These are phyloP conservation scores for Camellia oleifera DNA, from an alignment of 179 eudicot species.

Conservation along the genomic window DNA sequence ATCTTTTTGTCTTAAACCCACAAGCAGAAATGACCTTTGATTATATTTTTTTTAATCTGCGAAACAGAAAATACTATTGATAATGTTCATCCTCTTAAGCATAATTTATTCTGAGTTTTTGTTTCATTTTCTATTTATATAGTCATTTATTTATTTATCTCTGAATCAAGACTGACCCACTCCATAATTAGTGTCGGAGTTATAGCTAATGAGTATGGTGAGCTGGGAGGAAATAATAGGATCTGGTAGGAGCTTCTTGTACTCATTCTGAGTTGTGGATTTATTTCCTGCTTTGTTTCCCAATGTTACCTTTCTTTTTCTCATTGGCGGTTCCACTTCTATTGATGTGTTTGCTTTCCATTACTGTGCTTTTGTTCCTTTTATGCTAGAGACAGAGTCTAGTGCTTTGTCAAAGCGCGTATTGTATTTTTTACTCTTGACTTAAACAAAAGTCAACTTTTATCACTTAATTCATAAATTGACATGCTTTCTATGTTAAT, in stretches of 20 bases:
- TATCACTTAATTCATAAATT: neutral
- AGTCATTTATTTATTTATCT: neutral
- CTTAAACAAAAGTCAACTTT: neutral
- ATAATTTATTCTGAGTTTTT: too few species aligned
- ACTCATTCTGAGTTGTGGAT: neutral
- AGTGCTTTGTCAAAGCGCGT: neutral
- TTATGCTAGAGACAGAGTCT: neutral
- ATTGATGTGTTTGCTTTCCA: too few species aligned
- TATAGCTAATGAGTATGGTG: neutral
- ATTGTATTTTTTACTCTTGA: neutral
- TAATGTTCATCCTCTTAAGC: neutral
- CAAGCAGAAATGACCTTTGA: too few species aligned
- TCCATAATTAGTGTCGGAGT: neutral
- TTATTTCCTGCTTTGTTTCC: neutral
- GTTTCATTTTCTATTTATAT: too few species aligned
- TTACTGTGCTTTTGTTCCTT: neutral
- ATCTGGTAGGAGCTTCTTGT: neutral
- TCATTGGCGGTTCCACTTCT: too few species aligned
- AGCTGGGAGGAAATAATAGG: neutral
- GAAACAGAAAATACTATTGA: too few species aligned
- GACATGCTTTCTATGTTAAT: slow-evolving; percentile 1
- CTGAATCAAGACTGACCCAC: neutral
- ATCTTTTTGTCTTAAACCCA: too few species aligned
- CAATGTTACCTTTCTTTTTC: neutral
- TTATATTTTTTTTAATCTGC: too few species aligned